Evolutionary conservation across 805 yeast genomes (phyloP).

Genomic region (Candida chauliodis): DNA sequence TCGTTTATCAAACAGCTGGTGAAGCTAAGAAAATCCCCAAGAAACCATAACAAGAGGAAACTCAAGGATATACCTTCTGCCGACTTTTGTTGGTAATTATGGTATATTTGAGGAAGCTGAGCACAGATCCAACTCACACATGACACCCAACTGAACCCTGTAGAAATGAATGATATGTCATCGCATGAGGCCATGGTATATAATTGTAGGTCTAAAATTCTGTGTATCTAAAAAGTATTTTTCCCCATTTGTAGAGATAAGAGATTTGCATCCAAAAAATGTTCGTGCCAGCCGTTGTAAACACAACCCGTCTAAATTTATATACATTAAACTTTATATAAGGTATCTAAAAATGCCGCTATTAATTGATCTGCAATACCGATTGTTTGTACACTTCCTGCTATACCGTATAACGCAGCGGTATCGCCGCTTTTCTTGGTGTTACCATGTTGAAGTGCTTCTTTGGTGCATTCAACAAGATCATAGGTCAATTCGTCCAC

Average conservation of each 20-base stretch:
- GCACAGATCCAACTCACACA: constrained; percentile 68
- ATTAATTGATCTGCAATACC: constrained; percentile 82
- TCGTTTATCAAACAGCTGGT: constrained; percentile 39
- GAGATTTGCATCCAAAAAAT: constrained; percentile 1
- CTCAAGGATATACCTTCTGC: constrained; percentile 66
- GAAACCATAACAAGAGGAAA: constrained; percentile 60
- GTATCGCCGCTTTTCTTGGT: constrained; percentile 47
- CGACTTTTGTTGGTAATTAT: constrained; percentile 54
- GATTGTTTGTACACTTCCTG: constrained; percentile 80
- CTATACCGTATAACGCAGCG: constrained; percentile 92
- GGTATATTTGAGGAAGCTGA: constrained; percentile 65
- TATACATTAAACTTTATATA: constrained; percentile 50
- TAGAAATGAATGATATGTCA: constrained; percentile 2
- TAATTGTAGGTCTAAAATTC: neutral
- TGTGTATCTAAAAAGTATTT: neutral
- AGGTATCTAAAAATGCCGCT: constrained; percentile 74
- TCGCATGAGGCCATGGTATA: neutral
- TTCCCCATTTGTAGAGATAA: constrained; percentile 1
- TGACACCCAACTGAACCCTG: constrained; percentile 34
- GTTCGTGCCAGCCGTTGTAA: neutral
- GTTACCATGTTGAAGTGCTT: constrained; percentile 16
- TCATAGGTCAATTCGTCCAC: constrained; percentile 58
- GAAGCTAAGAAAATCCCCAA: constrained; percentile 59
- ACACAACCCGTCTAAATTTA: neutral
- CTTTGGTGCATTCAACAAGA: constrained; percentile 43